Evolutionary conservation across 2,329 filamentous ascomycete species (phyloP), one percentile per base, ranked within the genome.

Genomic region (Phaeosphaeria sp.): DNA sequence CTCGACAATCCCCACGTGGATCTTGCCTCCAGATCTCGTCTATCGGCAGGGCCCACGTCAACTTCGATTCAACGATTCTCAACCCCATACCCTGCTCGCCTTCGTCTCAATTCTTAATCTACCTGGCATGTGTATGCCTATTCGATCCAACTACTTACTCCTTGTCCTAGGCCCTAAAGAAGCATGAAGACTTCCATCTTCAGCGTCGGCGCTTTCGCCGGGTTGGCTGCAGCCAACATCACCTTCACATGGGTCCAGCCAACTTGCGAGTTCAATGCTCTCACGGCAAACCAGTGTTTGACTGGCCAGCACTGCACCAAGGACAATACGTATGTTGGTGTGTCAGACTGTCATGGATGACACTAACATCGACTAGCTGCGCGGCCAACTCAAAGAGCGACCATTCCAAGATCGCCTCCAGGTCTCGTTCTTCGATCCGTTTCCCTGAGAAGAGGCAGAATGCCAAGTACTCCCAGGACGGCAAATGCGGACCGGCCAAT

Each of bases 221-320:
- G 73, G 51, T 60, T 77, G 17, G 71, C 73, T 20, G 71, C 72
- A 6, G 82, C 80, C 53, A 84, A 84, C 66, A 83, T 84, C 68
- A 78, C 80, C 58, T 82, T 83, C 68, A 68, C 72, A 39, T 79
- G 78, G 72, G 78, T 82, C 9, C 76, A 81, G 49, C 78, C 82
- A 21, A 75, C 58, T 3, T 84, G 82, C 68, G 67, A 79, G 52
- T 64, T 65, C 54, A 59, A 56, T 23, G 33, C 60, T 0, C 30
- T 65, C 7, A 65, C 41, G n/a, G 64, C 48, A 27, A 68, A 49
- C 54, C 59, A 56, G 20, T 82, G 79, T 58, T 64, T 80, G 50
- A 72, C 71, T 50, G 76, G 78, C 46, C 74, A 79, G 63, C 59
- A 75, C 52, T 80, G 75, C 65, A 67, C 67, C 11, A 55, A 69